Evolutionary conservation across 257 asterid genomes (phyloP).

Genomic region (Solanum microdontum): DNA sequence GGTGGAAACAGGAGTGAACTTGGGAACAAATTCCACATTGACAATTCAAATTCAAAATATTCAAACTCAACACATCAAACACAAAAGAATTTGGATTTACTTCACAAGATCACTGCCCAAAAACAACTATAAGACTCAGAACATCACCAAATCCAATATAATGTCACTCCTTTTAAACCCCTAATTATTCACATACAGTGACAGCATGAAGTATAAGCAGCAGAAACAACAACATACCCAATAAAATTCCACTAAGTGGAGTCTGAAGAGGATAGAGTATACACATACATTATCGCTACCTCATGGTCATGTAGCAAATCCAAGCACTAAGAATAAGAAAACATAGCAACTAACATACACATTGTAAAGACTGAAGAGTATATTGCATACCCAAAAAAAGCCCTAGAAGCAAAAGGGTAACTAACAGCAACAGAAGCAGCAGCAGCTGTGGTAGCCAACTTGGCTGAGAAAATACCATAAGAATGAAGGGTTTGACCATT

Average conservation of each 20-base stretch:
- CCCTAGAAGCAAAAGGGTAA: slow-evolving; percentile 51
- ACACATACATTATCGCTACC: too few species aligned
- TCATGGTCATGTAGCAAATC: too few species aligned
- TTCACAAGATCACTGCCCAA: not conserved
- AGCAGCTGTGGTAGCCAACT: slow-evolving; percentile 33
- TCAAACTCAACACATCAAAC: not conserved
- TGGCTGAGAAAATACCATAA: slow-evolving; percentile 33
- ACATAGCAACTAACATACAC: not conserved
- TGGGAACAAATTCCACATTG: not conserved
- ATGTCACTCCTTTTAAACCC: not conserved
- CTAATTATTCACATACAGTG: not conserved
- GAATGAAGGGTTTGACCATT: slow-evolving; percentile 34
- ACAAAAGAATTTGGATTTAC: not conserved
- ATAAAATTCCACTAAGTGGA: too few species aligned
- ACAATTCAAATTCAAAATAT: not conserved
- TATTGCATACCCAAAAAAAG: slow-evolving; percentile 35
- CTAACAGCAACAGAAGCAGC: slow-evolving; percentile 30
- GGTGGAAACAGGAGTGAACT: not conserved
- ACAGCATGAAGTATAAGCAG: too few species aligned
- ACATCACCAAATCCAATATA: not conserved
- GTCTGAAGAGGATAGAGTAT: too few species aligned
- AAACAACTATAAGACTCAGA: not conserved
- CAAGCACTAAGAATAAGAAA: too few species aligned
- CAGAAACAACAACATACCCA: not conserved
- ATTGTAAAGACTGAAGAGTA: not conserved